Percentiles rank a stretch among this genome's conserved stretches.
Conservation (phyloP, 495 filamentous ascomycete species). For the Cryomyces antarcticus region DNA sequence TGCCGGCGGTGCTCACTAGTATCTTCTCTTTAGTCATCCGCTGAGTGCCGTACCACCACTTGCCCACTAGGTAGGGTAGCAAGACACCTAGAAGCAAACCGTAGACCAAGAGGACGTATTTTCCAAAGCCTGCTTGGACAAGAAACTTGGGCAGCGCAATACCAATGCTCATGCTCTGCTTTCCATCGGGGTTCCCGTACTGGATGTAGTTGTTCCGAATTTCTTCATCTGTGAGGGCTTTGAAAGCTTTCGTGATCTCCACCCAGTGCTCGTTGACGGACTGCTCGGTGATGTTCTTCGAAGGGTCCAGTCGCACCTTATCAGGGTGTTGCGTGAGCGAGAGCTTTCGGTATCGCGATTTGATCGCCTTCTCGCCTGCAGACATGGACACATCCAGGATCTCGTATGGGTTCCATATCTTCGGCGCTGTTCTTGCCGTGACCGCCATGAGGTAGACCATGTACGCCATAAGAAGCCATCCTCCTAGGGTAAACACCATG, state of each 20-base stretch:
- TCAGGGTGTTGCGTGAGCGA: slow-evolving; percentile 82
- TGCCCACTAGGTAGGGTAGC: slow-evolving; percentile 80
- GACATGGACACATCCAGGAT: slow-evolving; percentile 76
- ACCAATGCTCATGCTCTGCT: slow-evolving; percentile 93
- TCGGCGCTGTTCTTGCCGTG: slow-evolving; percentile 47
- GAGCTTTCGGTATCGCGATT: slow-evolving; percentile 65
- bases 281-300: slow-evolving; percentile 79
- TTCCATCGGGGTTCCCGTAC: slow-evolving; percentile 91
- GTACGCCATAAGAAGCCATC: slow-evolving; percentile 70
- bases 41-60: slow-evolving; percentile 97
- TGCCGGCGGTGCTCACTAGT: slow-evolving; percentile 75
- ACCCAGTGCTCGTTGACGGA: slow-evolving; percentile 72
- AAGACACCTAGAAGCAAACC: slow-evolving; percentile 69
- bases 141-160: slow-evolving; percentile 91
- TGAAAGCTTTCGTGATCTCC: slow-evolving; percentile 91
- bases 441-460: slow-evolving; percentile 83
- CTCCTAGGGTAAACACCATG: slow-evolving; percentile 47
- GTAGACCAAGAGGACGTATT: slow-evolving; percentile 85
- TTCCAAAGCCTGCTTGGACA: slow-evolving; percentile 78
- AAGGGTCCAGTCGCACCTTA: slow-evolving; percentile 61
- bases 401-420: slow-evolving; percentile 92
- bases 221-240: slow-evolving; percentile 90
- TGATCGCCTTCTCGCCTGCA: slow-evolving; percentile 74
- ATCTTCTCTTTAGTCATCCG: slow-evolving; percentile 79
- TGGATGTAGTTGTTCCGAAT: slow-evolving; percentile 90